Percentiles rank a stretch among this genome's conserved stretches.
These are phyloP conservation scores for Echium plantagineum DNA, from an alignment of 257 asterid species.

Conservation along the genomic window DNA sequence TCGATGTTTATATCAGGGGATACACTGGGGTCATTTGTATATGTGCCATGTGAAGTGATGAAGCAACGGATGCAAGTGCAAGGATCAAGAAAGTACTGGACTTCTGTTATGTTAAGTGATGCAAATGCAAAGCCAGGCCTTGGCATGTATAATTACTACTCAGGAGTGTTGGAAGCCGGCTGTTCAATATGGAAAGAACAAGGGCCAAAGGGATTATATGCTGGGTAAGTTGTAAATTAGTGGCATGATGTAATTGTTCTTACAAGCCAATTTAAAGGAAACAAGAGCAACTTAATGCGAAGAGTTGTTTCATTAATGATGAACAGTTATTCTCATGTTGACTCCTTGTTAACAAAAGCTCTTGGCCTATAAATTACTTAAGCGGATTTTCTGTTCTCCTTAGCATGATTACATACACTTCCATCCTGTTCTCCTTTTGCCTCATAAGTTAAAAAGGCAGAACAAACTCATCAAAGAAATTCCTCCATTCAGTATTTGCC, in stretches of 20 bases:
- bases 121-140: constrained; percentile 30
- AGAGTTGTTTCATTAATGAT: neutral
- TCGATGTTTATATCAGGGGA: constrained; percentile 42
- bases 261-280: neutral
- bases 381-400: too few species aligned
- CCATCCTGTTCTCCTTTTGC: too few species aligned
- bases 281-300: neutral
- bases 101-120: constrained; percentile 40
- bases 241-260: neutral
- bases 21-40: constrained; percentile 65
- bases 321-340: neutral
- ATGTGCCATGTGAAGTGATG: constrained; percentile 82
- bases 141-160: constrained; percentile 52
- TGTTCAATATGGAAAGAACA: constrained; percentile 76
- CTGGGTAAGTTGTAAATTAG: constrained; percentile 37
- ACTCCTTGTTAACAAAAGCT: neutral
- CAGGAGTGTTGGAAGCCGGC: constrained; percentile 82
- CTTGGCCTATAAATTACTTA: neutral
- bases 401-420: too few species aligned
- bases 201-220: constrained; percentile 66
- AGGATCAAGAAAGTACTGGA: constrained; percentile 70
- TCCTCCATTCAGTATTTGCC: neutral
- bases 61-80: constrained; percentile 89
- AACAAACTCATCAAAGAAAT: neutral
- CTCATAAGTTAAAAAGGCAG: neutral